phyloP scores from a whole-genome alignment of 179 eudicot species.

The Pouteria campechiana region DNA sequence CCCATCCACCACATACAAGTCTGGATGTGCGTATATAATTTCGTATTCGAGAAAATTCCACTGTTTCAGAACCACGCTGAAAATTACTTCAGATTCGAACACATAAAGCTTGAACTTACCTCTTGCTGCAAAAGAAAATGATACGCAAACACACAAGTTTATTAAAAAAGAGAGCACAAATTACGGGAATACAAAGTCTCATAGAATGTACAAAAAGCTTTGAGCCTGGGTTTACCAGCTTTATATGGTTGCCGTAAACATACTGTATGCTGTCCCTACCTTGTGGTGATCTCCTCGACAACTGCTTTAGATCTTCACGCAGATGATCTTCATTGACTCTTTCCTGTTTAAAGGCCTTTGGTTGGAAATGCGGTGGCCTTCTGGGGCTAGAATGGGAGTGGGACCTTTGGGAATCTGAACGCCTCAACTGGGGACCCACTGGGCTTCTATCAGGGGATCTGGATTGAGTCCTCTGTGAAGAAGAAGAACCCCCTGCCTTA shows the following conservation, averaged over 20 bases:
- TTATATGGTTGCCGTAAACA: conserved; percentile 19
- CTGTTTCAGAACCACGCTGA: conserved; percentile 60
- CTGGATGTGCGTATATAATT: conserved; percentile 33
- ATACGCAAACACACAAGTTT: conserved; percentile 20
- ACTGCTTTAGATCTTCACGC: conserved; percentile 71
- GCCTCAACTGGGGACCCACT: conserved; percentile 37
- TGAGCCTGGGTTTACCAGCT: conserved; percentile 14
- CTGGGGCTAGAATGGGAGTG: conserved; percentile 44
- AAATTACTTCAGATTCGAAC: conserved; percentile 81
- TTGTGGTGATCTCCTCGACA: conserved; percentile 73
- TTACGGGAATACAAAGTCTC: neutral
- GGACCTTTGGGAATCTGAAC: conserved; percentile 78
- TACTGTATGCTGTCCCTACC: conserved; percentile 61
- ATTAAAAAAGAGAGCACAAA: neutral
- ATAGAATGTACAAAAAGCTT: neutral
- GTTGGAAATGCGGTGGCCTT: conserved; percentile 44
- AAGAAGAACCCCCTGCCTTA: conserved; percentile 41
- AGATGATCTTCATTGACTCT: conserved; percentile 61
- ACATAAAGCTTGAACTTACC: conserved; percentile 95
- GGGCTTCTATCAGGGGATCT: conserved; percentile 61
- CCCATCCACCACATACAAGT: conserved; percentile 43
- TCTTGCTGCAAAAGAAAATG: conserved; percentile 82
- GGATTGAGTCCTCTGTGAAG: conserved; percentile 39
- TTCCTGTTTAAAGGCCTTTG: conserved; percentile 64
- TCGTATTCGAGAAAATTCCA: conserved; percentile 36